Conservation (phyloP, 805 yeast species). For the Isabelozyma rhagii region DNA sequence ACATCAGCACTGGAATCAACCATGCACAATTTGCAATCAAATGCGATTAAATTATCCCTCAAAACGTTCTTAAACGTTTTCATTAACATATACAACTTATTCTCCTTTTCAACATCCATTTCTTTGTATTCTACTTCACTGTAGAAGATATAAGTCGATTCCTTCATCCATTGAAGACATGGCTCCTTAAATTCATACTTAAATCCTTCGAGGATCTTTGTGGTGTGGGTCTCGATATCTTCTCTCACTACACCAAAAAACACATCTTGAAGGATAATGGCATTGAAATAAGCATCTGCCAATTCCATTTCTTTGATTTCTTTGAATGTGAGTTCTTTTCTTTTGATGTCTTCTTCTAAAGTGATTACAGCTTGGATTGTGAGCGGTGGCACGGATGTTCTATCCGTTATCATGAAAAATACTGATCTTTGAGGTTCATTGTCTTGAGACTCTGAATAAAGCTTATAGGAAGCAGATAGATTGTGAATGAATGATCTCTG, state of each 20-base stretch:
- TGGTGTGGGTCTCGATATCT: slow-evolving; percentile 35
- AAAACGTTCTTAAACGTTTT: slow-evolving; percentile 30
- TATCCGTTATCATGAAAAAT: slow-evolving; percentile 44
- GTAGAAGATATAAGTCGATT: slow-evolving; percentile 38
- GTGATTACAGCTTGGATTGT: slow-evolving; percentile 45
- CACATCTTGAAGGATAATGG: slow-evolving; percentile 51
- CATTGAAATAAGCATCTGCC: slow-evolving; percentile 44
- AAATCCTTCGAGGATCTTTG: slow-evolving; percentile 14
- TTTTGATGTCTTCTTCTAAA: slow-evolving; percentile 18
- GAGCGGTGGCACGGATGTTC: slow-evolving; percentile 38
- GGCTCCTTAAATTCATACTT: slow-evolving; percentile 20
- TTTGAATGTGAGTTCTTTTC: slow-evolving; percentile 12
- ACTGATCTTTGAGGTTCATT: slow-evolving; percentile 78
- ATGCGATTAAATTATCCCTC: slow-evolving; percentile 44
- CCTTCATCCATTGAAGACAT: slow-evolving; percentile 39
- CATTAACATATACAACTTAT: slow-evolving; percentile 39
- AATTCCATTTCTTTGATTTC: slow-evolving; percentile 18
- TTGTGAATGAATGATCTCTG: slow-evolving; percentile 73
- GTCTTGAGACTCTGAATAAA: slow-evolving; percentile 75
- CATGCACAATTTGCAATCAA: slow-evolving; percentile 45
- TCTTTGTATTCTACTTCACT: slow-evolving; percentile 31
- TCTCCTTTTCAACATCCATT: slow-evolving; percentile 37
- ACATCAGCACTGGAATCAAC: slow-evolving; percentile 27
- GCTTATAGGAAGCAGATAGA: slow-evolving; percentile 54
- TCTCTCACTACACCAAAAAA: slow-evolving; percentile 51